Percentiles rank a stretch among this genome's conserved stretches.
phyloP scores from a whole-genome alignment of 2,329 filamentous ascomycete genomes.

The Cryphonectria naterciae region DNA sequence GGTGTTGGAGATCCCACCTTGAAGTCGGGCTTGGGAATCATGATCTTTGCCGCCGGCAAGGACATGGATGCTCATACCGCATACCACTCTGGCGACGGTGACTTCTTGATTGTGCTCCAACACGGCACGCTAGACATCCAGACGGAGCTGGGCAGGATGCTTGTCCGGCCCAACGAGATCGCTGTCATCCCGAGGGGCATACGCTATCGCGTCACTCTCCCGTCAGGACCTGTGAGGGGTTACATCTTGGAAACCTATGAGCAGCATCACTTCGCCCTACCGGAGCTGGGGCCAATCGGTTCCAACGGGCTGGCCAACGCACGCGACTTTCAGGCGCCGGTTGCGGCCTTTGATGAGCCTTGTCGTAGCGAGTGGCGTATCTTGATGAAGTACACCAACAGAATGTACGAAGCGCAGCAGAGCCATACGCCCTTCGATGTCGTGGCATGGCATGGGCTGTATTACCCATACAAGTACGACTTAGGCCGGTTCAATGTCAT shows the following conservation, averaged over 20 bases:
- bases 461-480: constrained; percentile 71
- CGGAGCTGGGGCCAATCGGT: constrained; percentile 62
- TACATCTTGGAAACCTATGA: constrained; percentile 64
- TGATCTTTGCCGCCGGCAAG: constrained; percentile 73
- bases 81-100: constrained; percentile 70
- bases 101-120: constrained; percentile 69
- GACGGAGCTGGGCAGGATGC: constrained; percentile 65
- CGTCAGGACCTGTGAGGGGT: constrained; percentile 60
- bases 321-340: constrained; percentile 64
- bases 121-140: constrained; percentile 66
- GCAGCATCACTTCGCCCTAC: constrained; percentile 60
- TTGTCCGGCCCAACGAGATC: constrained; percentile 67
- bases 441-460: constrained; percentile 71
- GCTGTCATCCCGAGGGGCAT: constrained; percentile 66
- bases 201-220: constrained; percentile 40
- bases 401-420: constrained; percentile 61
- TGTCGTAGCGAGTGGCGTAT: constrained; percentile 46
- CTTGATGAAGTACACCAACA: constrained; percentile 60
- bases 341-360: constrained; percentile 59
- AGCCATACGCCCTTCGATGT: constrained; percentile 68
- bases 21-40: constrained; percentile 72
- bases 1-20: constrained; percentile 75
- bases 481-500: constrained; percentile 67
- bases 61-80: constrained; percentile 68
- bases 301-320: constrained; percentile 62